Percentiles rank a stretch among this genome's conserved stretches.
phyloP scores from a whole-genome alignment of 2,329 filamentous ascomycete genomes.

The Aspergillus sp. region DNA sequence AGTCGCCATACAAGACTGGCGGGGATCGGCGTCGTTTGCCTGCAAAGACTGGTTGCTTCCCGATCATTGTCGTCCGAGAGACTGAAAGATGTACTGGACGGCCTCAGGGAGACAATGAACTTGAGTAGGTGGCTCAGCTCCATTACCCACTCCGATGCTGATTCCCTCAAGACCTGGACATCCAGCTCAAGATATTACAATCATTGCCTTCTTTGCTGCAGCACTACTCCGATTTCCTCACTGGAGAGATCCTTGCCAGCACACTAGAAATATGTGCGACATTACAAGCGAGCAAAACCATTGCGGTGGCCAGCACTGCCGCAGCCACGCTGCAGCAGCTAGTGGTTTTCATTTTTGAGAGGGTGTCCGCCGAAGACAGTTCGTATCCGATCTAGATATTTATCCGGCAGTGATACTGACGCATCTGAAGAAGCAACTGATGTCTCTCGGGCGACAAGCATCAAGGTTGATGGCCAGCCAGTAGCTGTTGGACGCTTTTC shows the following conservation, averaged over 20 bases:
- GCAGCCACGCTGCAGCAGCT: slow-evolving; percentile 94
- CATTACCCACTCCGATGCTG: slow-evolving; percentile 9
- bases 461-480: slow-evolving; percentile 55
- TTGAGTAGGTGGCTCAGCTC: slow-evolving; percentile 45
- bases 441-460: slow-evolving; percentile 52
- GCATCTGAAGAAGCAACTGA: slow-evolving; percentile 27
- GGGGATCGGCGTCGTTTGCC: slow-evolving; percentile 73
- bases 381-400: slow-evolving; percentile 23
- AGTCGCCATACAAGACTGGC: slow-evolving; percentile 88
- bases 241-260: slow-evolving; percentile 69
- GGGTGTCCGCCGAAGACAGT: slow-evolving; percentile 75
- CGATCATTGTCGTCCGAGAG: slow-evolving; percentile 69
- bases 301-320: slow-evolving; percentile 88
- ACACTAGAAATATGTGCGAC: slow-evolving; percentile 86
- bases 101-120: slow-evolving; percentile 69
- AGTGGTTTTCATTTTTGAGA: slow-evolving; percentile 86
- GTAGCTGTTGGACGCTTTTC: slow-evolving; percentile 65
- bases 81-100: slow-evolving; percentile 77
- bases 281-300: slow-evolving; percentile 82
- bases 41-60: slow-evolving; percentile 79
- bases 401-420: slow-evolving; percentile 4
- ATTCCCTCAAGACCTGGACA: slow-evolving; percentile 54
- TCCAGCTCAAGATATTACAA: slow-evolving; percentile 92
- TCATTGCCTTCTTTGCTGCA: slow-evolving; percentile 81
- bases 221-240: slow-evolving; percentile 75